phyloP scores from a whole-genome alignment of 2,329 filamentous ascomycete genomes.

The Scedosporium boydii region DNA sequence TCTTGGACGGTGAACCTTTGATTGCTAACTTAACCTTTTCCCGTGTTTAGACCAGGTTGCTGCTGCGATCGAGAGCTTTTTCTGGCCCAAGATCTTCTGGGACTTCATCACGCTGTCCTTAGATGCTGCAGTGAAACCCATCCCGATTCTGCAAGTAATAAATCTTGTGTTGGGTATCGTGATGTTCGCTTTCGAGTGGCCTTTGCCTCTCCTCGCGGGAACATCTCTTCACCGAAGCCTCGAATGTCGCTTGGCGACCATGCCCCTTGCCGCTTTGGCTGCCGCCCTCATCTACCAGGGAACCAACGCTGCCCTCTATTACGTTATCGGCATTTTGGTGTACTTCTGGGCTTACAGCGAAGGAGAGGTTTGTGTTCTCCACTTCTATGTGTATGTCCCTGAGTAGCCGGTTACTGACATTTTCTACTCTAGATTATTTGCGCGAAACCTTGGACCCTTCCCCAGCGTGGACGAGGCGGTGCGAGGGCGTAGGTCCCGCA shows the following conservation, averaged over 20 bases:
- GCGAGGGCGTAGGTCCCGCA: conserved; percentile 9
- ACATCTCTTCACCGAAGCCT: conserved; percentile 75
- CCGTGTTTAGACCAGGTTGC: conserved; percentile 64
- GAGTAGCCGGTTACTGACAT: background rate
- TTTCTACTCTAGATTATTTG: conserved; percentile 47
- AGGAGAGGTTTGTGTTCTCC: conserved; percentile 65
- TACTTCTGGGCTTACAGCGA: conserved; percentile 98
- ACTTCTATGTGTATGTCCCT: background rate
- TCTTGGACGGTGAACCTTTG: background rate
- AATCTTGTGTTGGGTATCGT: conserved; percentile 76
- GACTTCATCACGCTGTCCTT: conserved; percentile 90
- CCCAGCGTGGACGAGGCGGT: conserved; percentile 36
- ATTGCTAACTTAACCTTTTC: background rate
- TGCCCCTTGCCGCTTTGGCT: conserved; percentile 68
- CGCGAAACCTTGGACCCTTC: conserved; percentile 60
- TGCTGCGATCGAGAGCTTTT: conserved; percentile 77
- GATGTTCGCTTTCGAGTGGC: conserved; percentile 86
- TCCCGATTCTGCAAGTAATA: conserved; percentile 83
- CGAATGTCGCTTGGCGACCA: conserved; percentile 71
- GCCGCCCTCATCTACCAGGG: conserved; percentile 80
- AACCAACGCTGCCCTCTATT: conserved; percentile 88
- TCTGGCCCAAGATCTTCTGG: conserved; percentile 99
- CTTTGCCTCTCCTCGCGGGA: conserved; percentile 67
- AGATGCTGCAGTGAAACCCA: conserved; percentile 72
- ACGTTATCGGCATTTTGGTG: conserved; percentile 71